These are phyloP conservation scores for Rhodotorula sphaerocarpa DNA, from an alignment of 768 basidiomycete genomes.

Conservation along the genomic window DNA sequence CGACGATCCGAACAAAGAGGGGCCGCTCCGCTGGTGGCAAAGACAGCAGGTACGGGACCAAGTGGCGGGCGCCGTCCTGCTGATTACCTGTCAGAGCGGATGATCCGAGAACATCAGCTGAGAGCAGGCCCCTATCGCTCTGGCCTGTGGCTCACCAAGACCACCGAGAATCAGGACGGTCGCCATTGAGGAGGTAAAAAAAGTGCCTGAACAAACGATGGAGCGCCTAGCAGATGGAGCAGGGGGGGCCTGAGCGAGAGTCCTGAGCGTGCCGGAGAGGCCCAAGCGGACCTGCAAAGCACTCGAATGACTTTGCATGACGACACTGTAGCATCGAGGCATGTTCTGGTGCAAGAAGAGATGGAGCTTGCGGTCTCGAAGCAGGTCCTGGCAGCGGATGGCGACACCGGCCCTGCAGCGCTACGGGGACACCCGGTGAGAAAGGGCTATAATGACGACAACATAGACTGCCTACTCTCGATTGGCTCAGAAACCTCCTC, in stretches of 20 bases:
- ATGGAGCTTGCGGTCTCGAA: too few species aligned
- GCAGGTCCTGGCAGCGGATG: too few species aligned
- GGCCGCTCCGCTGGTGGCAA: neutral
- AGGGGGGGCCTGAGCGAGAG: neutral
- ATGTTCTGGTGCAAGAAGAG: too few species aligned
- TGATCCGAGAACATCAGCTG: neutral
- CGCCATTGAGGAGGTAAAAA: neutral
- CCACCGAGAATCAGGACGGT: conserved; percentile 30
- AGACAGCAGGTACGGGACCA: conserved; percentile 23
- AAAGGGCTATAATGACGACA: too few species aligned
- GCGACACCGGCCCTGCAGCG: too few species aligned
- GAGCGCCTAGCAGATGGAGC: neutral
- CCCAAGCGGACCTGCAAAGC: too few species aligned
- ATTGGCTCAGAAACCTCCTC: neutral
- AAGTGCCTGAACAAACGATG: neutral
- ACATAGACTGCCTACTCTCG: too few species aligned
- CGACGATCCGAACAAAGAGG: conserved; percentile 19
- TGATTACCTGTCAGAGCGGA: neutral
- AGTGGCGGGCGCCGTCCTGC: conserved; percentile 19
- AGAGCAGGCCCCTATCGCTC: neutral
- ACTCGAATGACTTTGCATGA: too few species aligned
- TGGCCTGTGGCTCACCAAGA: conserved; percentile 3
- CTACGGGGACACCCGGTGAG: too few species aligned
- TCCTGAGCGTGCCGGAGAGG: too few species aligned
- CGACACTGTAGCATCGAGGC: too few species aligned